phyloP scores from a whole-genome alignment of 768 basidiomycete species.

The Termitomyces eurrhizus region DNA sequence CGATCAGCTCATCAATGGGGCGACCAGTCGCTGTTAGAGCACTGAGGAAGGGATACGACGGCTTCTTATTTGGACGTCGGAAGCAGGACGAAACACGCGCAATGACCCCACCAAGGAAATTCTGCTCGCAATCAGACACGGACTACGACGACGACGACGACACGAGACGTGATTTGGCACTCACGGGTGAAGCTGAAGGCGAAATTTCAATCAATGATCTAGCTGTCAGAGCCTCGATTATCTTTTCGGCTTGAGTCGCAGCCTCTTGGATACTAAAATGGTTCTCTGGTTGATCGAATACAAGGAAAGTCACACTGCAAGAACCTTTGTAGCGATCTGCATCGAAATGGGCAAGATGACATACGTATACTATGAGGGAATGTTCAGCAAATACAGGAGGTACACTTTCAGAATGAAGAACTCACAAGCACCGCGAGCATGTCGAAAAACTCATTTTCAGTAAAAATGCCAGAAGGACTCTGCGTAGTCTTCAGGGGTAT shows the following conservation, averaged over 20 bases:
- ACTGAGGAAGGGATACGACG: constrained; percentile 35
- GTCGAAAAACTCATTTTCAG: constrained; percentile 43
- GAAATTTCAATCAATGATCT: constrained; percentile 24
- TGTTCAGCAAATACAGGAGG: background rate
- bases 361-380: constrained; percentile 12
- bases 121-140: background rate
- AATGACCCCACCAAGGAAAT: constrained; percentile 5
- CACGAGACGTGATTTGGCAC: constrained; percentile 3
- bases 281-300: constrained; percentile 27
- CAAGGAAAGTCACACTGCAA: constrained; percentile 23
- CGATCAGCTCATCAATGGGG: constrained; percentile 39
- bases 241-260: constrained; percentile 24
- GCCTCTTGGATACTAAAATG: constrained; percentile 27
- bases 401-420: background rate
- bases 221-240: constrained; percentile 29
- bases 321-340: background rate
- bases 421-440: constrained; percentile 35
- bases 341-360: background rate
- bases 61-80: constrained; percentile 23
- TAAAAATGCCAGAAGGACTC: constrained; percentile 39
- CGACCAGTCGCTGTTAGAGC: constrained; percentile 31
- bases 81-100: constrained; percentile 4
- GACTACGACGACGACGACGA: background rate
- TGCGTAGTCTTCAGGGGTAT: constrained; percentile 43
- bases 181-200: constrained; percentile 25